Evolutionary conservation across 805 yeast species (phyloP).

Genomic region (Saccharomycopsis sp.): DNA sequence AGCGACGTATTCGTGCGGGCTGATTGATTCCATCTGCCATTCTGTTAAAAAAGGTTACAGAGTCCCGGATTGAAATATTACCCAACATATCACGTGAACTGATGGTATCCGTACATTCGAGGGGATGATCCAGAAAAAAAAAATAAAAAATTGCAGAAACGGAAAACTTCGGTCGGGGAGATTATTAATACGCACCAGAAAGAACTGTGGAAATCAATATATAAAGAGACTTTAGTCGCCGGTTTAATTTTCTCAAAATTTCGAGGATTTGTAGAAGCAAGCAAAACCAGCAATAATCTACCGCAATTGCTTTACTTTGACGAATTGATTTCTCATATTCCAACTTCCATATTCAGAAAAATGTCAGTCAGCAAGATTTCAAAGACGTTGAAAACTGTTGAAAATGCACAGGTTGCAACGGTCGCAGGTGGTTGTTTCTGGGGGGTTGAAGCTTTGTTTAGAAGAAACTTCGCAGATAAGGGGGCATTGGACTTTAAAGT

Average conservation of each 20-base stretch:
- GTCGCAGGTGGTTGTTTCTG: slow-evolving; percentile 73
- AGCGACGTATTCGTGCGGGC: too few relatives aligned
- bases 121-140: neutral
- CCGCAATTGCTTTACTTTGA: too few relatives aligned
- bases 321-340: neutral
- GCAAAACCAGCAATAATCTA: too few relatives aligned
- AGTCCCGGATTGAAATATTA: neutral
- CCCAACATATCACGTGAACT: neutral
- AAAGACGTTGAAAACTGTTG: slow-evolving; percentile 35
- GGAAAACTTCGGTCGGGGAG: neutral
- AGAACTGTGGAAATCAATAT: neutral
- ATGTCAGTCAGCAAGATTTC: slow-evolving; percentile 27
- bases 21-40: neutral
- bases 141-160: neutral
- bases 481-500: slow-evolving; percentile 74
- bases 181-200: neutral
- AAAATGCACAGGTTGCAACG: slow-evolving; percentile 48
- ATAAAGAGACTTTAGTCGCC: neutral
- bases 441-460: slow-evolving; percentile 83
- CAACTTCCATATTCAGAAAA: neutral
- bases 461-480: slow-evolving; percentile 57
- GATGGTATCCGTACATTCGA: neutral
- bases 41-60: neutral
- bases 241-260: neutral
- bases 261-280: too few relatives aligned